phyloP scores from a whole-genome alignment of 2,329 filamentous ascomycete genomes.

The Diaporthe amygdali region DNA sequence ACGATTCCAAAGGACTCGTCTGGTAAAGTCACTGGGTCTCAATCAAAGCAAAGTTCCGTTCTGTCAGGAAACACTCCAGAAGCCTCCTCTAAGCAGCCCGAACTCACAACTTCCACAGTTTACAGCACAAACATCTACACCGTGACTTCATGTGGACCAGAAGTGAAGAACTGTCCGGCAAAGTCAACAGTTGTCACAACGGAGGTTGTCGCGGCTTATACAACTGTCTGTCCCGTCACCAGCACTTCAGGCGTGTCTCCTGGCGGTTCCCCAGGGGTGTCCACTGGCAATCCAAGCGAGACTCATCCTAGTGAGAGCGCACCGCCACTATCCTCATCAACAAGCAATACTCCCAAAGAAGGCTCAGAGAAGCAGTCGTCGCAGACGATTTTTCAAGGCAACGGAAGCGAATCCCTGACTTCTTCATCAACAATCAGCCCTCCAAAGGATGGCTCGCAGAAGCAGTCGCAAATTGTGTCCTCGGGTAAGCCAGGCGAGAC shows the following conservation, averaged over 20 bases:
- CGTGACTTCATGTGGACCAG: slow-evolving; percentile 14
- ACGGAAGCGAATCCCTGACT: not conserved
- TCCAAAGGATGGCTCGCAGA: not conserved
- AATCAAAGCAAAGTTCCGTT: not conserved
- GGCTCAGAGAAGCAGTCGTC: not conserved
- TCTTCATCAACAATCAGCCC: not conserved
- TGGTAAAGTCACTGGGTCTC: not conserved
- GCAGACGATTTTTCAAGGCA: not conserved
- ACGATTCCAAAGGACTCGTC: not conserved
- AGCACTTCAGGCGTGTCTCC: not conserved
- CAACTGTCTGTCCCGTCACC: slow-evolving; percentile 14
- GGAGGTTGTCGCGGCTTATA: slow-evolving; percentile 3
- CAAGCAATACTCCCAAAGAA: not conserved
- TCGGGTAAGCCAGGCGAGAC: not conserved
- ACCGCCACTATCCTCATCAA: not conserved
- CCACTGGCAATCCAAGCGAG: not conserved
- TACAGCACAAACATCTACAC: slow-evolving; percentile 16
- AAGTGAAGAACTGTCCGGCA: slow-evolving; percentile 11
- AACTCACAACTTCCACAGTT: not conserved
- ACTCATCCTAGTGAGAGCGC: not conserved
- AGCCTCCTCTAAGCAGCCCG: not conserved
- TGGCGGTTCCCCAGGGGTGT: not conserved
- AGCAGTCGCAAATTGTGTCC: not conserved
- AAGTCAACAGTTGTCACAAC: slow-evolving; percentile 1
- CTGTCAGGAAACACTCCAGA: not conserved